Percentiles rank a stretch among this genome's conserved stretches.
Evolutionary conservation across 306 rosid species (phyloP).

Genomic region (Comarum palustre): DNA sequence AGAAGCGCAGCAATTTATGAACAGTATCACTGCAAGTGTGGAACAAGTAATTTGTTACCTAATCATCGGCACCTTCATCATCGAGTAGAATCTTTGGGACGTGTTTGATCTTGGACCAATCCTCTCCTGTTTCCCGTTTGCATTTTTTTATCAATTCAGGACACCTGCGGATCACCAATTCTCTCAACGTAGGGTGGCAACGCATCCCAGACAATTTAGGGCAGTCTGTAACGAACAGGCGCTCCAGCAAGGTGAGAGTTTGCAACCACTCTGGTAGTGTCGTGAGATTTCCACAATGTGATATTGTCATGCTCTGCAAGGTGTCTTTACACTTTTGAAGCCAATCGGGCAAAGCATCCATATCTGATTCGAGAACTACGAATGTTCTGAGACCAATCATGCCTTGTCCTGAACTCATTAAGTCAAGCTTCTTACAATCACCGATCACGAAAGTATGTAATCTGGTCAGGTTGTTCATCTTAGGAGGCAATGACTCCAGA

Average conservation of each 20-base stretch:
- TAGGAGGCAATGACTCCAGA: slow-evolving; percentile 26
- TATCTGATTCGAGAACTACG: background rate
- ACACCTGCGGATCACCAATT: accelerated
- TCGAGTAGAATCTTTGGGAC: background rate
- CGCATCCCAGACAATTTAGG: slow-evolving; percentile 1
- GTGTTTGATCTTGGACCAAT: background rate
- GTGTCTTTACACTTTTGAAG: slow-evolving; percentile 24
- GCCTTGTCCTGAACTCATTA: background rate
- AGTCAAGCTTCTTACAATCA: slow-evolving; percentile 9
- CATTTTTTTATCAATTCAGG: background rate
- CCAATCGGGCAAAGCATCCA: slow-evolving; percentile 29
- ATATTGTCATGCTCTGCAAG: background rate
- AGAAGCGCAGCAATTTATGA: too few species aligned
- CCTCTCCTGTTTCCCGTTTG: background rate
- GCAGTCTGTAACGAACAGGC: background rate
- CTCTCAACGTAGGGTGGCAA: background rate
- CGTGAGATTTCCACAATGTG: background rate
- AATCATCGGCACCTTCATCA: background rate
- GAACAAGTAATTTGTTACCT: background rate
- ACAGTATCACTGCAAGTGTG: too few species aligned
- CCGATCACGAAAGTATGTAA: background rate
- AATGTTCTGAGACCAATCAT: background rate
- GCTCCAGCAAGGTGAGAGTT: background rate
- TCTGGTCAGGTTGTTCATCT: slow-evolving; percentile 9
- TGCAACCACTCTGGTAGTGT: slow-evolving; percentile 33